These are phyloP conservation scores for Solanum bukasovii DNA, from an alignment of 257 asterid species.

Conservation along the genomic window DNA sequence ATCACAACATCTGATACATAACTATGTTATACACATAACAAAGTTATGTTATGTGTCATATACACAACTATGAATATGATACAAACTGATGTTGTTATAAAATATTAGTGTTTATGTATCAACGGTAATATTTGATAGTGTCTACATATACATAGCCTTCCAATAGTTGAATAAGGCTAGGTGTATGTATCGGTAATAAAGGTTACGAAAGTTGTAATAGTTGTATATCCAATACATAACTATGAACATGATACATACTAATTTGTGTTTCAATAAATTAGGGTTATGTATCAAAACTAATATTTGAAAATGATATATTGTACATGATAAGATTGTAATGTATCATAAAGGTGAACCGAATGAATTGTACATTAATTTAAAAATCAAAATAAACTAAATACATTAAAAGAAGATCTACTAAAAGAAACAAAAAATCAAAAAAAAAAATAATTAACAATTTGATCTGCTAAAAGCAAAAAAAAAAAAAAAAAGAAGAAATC, in stretches of 20 bases:
- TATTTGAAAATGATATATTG: background rate
- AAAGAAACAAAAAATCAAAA: background rate
- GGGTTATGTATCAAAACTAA: background rate
- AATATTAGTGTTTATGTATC: too few relatives aligned
- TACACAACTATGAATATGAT: background rate
- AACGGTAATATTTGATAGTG: background rate
- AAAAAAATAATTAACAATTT: too few relatives aligned
- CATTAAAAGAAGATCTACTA: too few relatives aligned
- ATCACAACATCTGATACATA: background rate
- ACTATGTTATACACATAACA: background rate
- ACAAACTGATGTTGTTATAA: background rate
- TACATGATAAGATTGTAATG: background rate
- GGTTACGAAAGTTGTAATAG: too few relatives aligned
- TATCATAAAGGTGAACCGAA: background rate
- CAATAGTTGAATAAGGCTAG: background rate
- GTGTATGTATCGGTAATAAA: background rate
- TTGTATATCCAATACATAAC: too few relatives aligned
- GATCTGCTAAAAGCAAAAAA: background rate
- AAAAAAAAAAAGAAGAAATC: background rate
- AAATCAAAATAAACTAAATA: background rate
- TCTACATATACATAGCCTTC: background rate
- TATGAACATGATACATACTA: background rate
- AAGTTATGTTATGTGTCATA: background rate
- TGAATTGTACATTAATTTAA: too few relatives aligned
- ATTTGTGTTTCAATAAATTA: background rate